Base-by-base conservation (phyloP, 1,284 basidiomycete genomes). In the Ceratobasidium theobromae region DNA sequence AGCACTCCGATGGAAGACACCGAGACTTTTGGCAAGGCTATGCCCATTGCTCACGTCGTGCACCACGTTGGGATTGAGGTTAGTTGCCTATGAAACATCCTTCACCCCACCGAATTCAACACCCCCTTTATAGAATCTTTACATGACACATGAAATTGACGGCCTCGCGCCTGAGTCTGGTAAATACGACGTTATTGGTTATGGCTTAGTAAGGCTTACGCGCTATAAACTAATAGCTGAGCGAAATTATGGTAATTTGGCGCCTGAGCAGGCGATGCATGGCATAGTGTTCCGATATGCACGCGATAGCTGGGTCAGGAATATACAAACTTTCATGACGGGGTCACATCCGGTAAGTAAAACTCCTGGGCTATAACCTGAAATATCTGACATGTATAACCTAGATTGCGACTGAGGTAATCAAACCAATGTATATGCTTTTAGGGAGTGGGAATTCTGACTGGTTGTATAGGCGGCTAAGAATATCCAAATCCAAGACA, bases 81-180 rank as follows among this genome's bases (percentile, higher is more conserved):
- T 25, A 23, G 65, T n/a, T 25, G n/a, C 21, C 23, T 38, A 30
- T n/a, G 5, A 3, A 38, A n/a, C 25, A 43, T 5, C 38, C 35
- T 40, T 40, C n/a, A n/a, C n/a, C n/a, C n/a, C 46, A 28, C 35
- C 28, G 49, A 14, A 8, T n/a, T 52, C 21, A 18, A 8, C 16
- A 32, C 5, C 16, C 18, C 35, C 40, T 27, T 64, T 18, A 49
- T 51, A 38, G 35, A 38, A 38, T 38, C 16, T 38, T 8, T 67
- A 67, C 21, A 67, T 67, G n/a, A 67, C 66, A 4, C 66, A 67
- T 12, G 52, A 60, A 18, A 67, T 67, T 16, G 66, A 53, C n/a
- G 58, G 66, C 8, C 49, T 67, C 3, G 30, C 27, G 5, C 66
- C 66, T 4, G 51, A 53, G 30, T 21, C 23, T 23, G 65, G 65